A percentile compares a stretch with the other conserved stretches of the same genome.
Evolutionary conservation across 2,329 filamentous ascomycete genomes (phyloP).

Genomic region (Penicillium paneum): DNA sequence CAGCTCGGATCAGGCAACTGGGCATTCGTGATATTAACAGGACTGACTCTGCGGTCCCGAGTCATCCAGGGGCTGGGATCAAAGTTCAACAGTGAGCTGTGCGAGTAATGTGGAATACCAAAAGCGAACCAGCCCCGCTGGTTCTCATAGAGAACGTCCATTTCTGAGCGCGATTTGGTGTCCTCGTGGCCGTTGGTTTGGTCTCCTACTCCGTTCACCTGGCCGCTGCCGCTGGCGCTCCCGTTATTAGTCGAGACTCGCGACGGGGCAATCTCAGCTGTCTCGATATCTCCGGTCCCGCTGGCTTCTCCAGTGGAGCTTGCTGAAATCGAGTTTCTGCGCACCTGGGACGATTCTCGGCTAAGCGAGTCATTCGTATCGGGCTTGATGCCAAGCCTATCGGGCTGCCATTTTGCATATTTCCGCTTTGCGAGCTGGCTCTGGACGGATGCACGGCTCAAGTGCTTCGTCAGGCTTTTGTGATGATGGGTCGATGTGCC

Average conservation of each 20-base stretch:
- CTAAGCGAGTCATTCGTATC: constrained; percentile 17
- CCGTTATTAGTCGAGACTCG: constrained; percentile 7
- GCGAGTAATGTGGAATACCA: constrained; percentile 84
- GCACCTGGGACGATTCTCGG: constrained; percentile 21
- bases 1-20: constrained; percentile 93
- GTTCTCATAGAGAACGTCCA: constrained; percentile 94
- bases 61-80: constrained; percentile 90
- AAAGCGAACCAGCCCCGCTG: constrained; percentile 88
- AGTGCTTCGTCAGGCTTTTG: constrained; percentile 27
- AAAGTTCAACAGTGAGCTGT: constrained; percentile 76
- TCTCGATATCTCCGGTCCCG: constrained; percentile 11
- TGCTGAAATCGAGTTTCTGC: constrained; percentile 17
- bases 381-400: constrained; percentile 51
- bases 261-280: constrained; percentile 15
- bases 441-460: constrained; percentile 38
- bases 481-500: constrained; percentile 20
- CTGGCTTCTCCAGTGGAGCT: constrained; percentile 15
- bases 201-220: not conserved
- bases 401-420: constrained; percentile 52
- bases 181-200: constrained; percentile 14
- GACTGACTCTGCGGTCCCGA: constrained; percentile 52
- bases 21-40: constrained; percentile 74
- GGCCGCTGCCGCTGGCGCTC: constrained; percentile 1
- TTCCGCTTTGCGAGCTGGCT: constrained; percentile 42
- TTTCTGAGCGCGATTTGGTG: constrained; percentile 44